A percentile compares a stretch with the other conserved stretches of the same genome.
Conservation (phyloP, 306 rosid species). For the Echinosophora koreensis region DNA sequence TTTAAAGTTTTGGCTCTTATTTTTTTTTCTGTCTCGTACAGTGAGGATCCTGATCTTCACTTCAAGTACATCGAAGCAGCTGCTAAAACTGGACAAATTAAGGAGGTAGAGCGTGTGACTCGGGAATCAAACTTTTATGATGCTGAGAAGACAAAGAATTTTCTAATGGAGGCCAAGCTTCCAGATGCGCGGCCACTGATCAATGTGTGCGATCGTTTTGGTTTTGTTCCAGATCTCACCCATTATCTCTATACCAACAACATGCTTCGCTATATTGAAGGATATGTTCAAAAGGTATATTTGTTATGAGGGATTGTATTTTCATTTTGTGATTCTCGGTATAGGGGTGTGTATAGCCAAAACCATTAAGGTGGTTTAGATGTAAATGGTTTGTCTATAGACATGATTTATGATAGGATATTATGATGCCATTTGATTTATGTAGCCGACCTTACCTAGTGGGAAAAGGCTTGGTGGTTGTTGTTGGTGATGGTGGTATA, state of each 20-base stretch:
- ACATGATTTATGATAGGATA: no score
- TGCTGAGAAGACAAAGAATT: constrained; percentile 83
- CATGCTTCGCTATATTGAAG: constrained; percentile 89
- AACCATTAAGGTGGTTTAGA: no score
- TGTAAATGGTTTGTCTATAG: no score
- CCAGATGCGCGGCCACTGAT: constrained; percentile 89
- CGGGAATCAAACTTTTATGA: constrained; percentile 85
- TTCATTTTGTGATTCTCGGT: constrained; percentile 45
- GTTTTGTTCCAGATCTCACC: constrained; percentile 92
- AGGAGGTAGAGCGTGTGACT: constrained; percentile 87
- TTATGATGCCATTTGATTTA: no score
- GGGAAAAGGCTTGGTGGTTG: neutral
- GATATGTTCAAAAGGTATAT: constrained; percentile 87
- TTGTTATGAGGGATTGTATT: constrained; percentile 42
- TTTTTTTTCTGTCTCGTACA: constrained; percentile 43
- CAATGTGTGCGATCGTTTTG: constrained; percentile 87
- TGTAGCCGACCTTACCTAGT: no score
- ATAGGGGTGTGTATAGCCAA: neutral
- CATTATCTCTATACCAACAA: constrained; percentile 82
- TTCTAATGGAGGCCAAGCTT: constrained; percentile 82
- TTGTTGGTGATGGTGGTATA: constrained; percentile 49
- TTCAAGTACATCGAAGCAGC: constrained; percentile 91
- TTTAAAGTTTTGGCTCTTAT: neutral
- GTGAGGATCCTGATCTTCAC: constrained; percentile 86
- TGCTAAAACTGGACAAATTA: constrained; percentile 88